Evolutionary conservation across 1,284 basidiomycete genomes (phyloP).

Genomic region (Veloboletus limbatus): DNA sequence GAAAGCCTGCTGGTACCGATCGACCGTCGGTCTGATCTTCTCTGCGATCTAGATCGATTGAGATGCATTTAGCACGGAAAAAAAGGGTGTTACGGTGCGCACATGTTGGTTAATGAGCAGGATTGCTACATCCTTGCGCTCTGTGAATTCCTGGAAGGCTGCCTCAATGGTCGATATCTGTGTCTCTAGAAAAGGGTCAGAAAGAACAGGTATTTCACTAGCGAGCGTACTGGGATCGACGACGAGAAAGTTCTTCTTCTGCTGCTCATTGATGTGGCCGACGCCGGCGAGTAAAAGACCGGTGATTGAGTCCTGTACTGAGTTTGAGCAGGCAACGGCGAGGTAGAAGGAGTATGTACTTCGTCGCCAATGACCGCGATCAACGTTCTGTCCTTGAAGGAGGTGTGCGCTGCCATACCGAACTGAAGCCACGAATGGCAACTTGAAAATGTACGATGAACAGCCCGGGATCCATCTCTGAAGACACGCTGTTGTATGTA

Average conservation of each 20-base stretch:
- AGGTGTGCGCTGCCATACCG: constrained; percentile 44
- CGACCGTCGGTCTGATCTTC: constrained; percentile 93
- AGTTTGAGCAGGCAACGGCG: constrained; percentile 5
- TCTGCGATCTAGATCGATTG: constrained; percentile 75
- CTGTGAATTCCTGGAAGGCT: constrained; percentile 89
- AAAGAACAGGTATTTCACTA: not conserved
- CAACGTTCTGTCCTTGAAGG: constrained; percentile 80
- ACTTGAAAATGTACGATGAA: constrained; percentile 1
- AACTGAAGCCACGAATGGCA: constrained; percentile 19
- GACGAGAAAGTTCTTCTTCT: constrained; percentile 95
- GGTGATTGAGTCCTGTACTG: constrained; percentile 85
- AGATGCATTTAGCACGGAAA: constrained; percentile 3
- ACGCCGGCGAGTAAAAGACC: constrained; percentile 90
- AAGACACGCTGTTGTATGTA: constrained; percentile 78
- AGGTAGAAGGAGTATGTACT: constrained; percentile 42
- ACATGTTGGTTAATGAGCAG: constrained; percentile 97
- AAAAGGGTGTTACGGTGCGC: constrained; percentile 29
- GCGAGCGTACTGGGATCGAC: constrained; percentile 75
- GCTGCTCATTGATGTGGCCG: constrained; percentile 82
- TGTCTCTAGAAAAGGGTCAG: constrained; percentile 61
- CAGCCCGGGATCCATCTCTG: constrained; percentile 67
- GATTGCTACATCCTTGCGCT: constrained; percentile 92
- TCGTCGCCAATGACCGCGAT: constrained; percentile 96
- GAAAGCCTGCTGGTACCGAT: constrained; percentile 94
- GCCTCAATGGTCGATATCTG: constrained; percentile 85